Evolutionary conservation across 2,329 filamentous ascomycete species (phyloP), one percentile per base, ranked within the genome.

Genomic region (Pseudogymnoascus sp.): DNA sequence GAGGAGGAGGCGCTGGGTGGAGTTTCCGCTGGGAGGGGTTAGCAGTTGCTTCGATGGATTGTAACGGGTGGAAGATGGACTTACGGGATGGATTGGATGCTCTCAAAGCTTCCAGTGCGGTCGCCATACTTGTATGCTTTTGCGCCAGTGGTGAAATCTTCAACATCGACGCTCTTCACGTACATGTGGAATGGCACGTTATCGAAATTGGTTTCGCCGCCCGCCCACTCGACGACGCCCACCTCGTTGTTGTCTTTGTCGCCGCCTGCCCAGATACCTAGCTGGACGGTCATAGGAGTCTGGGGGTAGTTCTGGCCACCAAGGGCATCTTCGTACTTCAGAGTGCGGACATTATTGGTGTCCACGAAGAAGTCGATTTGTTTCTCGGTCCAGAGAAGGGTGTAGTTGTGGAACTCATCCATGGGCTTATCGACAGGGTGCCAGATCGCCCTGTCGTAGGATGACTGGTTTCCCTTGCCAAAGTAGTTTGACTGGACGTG

Each of bases 401-500:
- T 89, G 77, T 90, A 91, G 64, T 82, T 89, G 80, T 90, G 86
- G 71, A 79, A 81, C 62, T 84, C 83, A 60, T 79, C 77, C 70
- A 83, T 83, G 44, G 87, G 82, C 69, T 78, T 78, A 65, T 75
- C 68, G 61, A 90, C 80, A n/a, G 78, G 66, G 71, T 86, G 81
- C 78, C 83, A 87, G 64, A 80, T 80, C 72, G 84, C 87, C 66
- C 88, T 87, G 77, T 91, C 86, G 76, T 86, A 91, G 64, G 82
- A 82, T n/a, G 82, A 82, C 63, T 83, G 86, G 76, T 90, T 78
- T 60, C 88, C 89, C 79, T 90, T 89, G 78, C 86, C 84, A 76
- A 89, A 90, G 77, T 88, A 93, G 78, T 93, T 93, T 68, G 84
- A 87, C 69, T 89, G 82, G 8, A 84, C 88, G 35, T 81, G 76